phyloP scores from a whole-genome alignment of 768 basidiomycete genomes.

The Lentinula boryana region DNA sequence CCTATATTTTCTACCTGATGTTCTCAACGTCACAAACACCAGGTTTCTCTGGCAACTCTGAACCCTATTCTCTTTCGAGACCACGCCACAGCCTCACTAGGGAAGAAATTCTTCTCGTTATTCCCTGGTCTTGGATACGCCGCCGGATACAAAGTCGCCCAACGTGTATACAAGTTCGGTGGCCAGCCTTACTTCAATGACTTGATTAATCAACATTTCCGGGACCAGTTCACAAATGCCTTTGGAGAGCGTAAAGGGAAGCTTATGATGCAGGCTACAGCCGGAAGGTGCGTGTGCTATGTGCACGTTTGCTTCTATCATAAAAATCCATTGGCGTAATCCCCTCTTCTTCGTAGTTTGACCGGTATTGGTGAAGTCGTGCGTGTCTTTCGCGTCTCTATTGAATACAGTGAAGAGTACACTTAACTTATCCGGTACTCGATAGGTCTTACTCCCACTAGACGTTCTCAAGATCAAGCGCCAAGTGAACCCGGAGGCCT shows the following conservation, averaged over 20 bases:
- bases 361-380: slow-evolving; percentile 95
- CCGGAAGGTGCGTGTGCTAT: slow-evolving; percentile 65
- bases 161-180: slow-evolving; percentile 96
- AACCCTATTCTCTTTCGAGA: slow-evolving; percentile 86
- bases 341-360: slow-evolving; percentile 33
- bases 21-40: not conserved
- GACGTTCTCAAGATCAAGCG: slow-evolving; percentile 98
- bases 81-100: slow-evolving; percentile 60
- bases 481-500: slow-evolving; percentile 97
- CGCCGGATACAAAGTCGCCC: slow-evolving; percentile 94
- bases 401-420: too few relatives aligned
- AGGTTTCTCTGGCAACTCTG: slow-evolving; percentile 62
- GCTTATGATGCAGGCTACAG: slow-evolving; percentile 91
- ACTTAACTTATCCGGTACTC: not conserved
- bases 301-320: not conserved
- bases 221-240: slow-evolving; percentile 68
- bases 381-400: slow-evolving; percentile 18
- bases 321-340: slow-evolving; percentile 4
- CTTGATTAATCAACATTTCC: slow-evolving; percentile 77
- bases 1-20: too few relatives aligned
- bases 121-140: slow-evolving; percentile 98
- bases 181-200: slow-evolving; percentile 99
- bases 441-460: slow-evolving; percentile 84
- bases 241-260: slow-evolving; percentile 96
- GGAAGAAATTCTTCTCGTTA: slow-evolving; percentile 76